These are phyloP conservation scores for Rhodotorula sphaerocarpa DNA, from an alignment of 768 basidiomycete species.

Conservation along the genomic window DNA sequence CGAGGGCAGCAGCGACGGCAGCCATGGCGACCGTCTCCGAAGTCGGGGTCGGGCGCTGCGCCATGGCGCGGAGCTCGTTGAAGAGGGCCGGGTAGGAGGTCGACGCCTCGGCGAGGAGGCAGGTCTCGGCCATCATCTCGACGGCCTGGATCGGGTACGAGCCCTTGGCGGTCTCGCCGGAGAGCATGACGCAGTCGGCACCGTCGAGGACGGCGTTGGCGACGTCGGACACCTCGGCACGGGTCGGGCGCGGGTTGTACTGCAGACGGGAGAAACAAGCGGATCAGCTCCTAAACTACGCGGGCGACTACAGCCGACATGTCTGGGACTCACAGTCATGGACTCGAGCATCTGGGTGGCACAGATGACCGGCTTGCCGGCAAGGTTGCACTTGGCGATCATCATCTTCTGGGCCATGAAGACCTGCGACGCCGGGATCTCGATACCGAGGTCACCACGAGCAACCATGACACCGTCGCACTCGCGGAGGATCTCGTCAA, in stretches of 20 bases:
- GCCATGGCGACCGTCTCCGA: slow-evolving; percentile 94
- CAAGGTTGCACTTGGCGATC: slow-evolving; percentile 98
- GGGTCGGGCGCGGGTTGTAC: slow-evolving; percentile 96
- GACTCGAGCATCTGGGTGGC: slow-evolving; percentile 97
- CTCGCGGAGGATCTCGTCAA: slow-evolving; percentile 92
- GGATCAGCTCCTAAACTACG: too few species aligned
- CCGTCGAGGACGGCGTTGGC: slow-evolving; percentile 99
- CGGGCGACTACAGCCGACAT: too few species aligned
- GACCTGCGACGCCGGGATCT: slow-evolving; percentile 98
- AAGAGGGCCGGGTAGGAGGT: slow-evolving; percentile 92
- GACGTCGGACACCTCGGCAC: slow-evolving; percentile 97
- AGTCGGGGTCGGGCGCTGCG: slow-evolving; percentile 81
- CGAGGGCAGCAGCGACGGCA: slow-evolving; percentile 86
- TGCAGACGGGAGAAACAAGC: background rate
- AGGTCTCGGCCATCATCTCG: slow-evolving; percentile 99
- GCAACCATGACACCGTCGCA: slow-evolving; percentile 99
- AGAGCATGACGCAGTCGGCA: slow-evolving; percentile 98
- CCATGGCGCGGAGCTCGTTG: slow-evolving; percentile 62
- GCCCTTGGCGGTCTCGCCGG: slow-evolving; percentile 98
- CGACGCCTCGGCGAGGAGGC: slow-evolving; percentile 87
- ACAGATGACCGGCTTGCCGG: slow-evolving; percentile 95
- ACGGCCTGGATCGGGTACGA: slow-evolving; percentile 93
- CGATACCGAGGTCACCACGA: slow-evolving; percentile 97
- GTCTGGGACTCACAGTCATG: slow-evolving; percentile 35
- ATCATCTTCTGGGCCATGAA: slow-evolving; percentile 99